Conservation (phyloP, 139 green algal species). For the Diplosphaera chodatii region DNA sequence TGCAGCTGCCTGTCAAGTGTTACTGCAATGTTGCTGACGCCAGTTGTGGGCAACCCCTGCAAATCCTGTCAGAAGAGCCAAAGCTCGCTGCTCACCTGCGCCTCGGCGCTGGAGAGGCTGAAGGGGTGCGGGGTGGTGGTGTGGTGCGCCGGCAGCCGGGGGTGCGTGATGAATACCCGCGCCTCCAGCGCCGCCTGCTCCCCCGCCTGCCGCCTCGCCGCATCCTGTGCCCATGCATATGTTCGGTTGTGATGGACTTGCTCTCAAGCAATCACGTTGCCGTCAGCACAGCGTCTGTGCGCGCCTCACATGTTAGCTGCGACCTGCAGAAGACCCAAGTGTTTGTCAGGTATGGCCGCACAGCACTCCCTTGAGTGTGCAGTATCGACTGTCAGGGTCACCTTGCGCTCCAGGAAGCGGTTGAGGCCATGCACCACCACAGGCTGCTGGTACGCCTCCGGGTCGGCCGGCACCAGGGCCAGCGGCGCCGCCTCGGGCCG, state of each 20-base stretch:
- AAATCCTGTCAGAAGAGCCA: not conserved
- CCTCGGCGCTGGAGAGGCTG: constrained; percentile 12
- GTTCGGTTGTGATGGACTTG: not conserved
- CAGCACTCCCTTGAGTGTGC: too few relatives aligned
- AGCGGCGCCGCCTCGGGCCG: constrained; percentile 7
- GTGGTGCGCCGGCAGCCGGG: constrained; percentile 4
- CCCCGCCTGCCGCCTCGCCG: constrained; percentile 11
- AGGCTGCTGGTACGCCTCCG: not conserved
- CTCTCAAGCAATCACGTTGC: not conserved
- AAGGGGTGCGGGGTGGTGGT: constrained; percentile 30
- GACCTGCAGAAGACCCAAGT: too few relatives aligned
- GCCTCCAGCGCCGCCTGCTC: constrained; percentile 16
- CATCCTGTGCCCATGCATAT: constrained; percentile 5
- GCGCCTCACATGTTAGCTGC: too few relatives aligned
- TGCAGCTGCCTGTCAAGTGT: too few relatives aligned
- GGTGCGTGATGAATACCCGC: constrained; percentile 6
- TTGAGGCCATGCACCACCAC: constrained; percentile 23
- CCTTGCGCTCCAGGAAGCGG: constrained; percentile 17
- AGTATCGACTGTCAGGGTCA: too few relatives aligned
- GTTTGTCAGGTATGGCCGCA: too few relatives aligned
- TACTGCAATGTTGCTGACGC: too few relatives aligned
- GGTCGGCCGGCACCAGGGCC: not conserved
- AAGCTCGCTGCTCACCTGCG: constrained; percentile 1
- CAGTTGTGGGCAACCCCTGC: not conserved
- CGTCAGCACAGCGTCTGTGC: too few relatives aligned